Evolutionary conservation across 2,329 filamentous ascomycete species (phyloP).

Genomic region (Fusarium sp.): DNA sequence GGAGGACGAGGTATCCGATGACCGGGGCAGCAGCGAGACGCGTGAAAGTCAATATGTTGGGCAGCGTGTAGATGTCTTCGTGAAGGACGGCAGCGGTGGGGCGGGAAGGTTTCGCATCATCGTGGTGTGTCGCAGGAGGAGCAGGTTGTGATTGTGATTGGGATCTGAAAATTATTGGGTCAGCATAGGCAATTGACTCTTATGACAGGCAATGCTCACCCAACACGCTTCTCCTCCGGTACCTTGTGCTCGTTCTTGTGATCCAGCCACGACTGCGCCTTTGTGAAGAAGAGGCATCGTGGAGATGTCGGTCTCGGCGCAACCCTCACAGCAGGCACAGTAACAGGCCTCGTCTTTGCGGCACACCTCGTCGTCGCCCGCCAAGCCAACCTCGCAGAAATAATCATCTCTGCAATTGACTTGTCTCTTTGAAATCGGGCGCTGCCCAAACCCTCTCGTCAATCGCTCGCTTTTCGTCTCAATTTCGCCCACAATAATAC

Average conservation of each 20-base stretch:
- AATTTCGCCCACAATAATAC: conserved; percentile 1
- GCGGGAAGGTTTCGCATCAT: conserved; percentile 6
- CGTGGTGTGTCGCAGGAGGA: neutral
- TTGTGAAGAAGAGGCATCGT: conserved; percentile 44
- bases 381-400: conserved; percentile 37
- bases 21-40: conserved; percentile 86
- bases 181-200: conserved; percentile 4
- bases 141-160: neutral
- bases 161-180: conserved; percentile 12
- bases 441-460: conserved; percentile 24
- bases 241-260: conserved; percentile 34
- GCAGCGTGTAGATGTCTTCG: conserved; percentile 98
- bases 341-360: conserved; percentile 14
- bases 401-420: conserved; percentile 24
- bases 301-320: conserved; percentile 14
- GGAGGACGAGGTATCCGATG: conserved; percentile 89
- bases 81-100: conserved; percentile 51
- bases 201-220: conserved; percentile 3
- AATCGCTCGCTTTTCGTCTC: conserved; percentile 10
- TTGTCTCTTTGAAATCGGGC: conserved; percentile 15
- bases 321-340: conserved; percentile 11
- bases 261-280: conserved; percentile 38
- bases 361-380: conserved; percentile 22
- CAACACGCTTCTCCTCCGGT: conserved; percentile 12
- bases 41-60: conserved; percentile 91